Evolutionary conservation across 208 protist genomes (phyloP), one percentile per base, ranked within the genome.

Genomic region (Herpetomonas samuelpessoai): DNA sequence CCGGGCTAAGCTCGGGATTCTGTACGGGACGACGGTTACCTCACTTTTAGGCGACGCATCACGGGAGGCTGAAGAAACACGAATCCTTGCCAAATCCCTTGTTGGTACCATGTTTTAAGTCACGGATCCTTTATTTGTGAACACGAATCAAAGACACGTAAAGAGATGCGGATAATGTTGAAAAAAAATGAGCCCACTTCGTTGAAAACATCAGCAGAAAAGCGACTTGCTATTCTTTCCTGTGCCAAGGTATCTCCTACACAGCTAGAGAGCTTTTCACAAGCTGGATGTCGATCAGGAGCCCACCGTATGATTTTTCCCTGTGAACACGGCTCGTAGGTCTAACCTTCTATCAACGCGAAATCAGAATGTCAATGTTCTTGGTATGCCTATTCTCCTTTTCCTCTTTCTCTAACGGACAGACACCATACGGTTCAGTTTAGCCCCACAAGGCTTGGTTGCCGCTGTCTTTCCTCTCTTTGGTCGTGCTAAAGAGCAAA

Each of bases 21-120:
- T 83, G 0, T 90, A 88, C 59, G 71, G 62, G 10, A 25, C 79
- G n/a, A 60, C 57, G 18, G 79, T 82, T 27, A 71, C 86, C 4
- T 94, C 83, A 30, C 65, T 91, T 29, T 39, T 94, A 9, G 88
- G 88, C 21, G 88, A 94, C 53, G 35, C 56, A 10, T 86, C 72
- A n/a, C 26, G 18, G 0, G 53, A 82, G 19, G 62, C 50, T 21
- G 30, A 24, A 10, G 81, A 91, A 44, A 93, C 83, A 49, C 70
- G 63, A 22, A 28, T 24, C 3, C 64, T 93, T 38, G 63, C 66
- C 14, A 56, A 67, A 57, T 51, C 65, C 22, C 59, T 68, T 14
- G 64, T 73, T 9, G 46, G 50, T 21, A 62, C 35, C 0, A 25
- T 79, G 27, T 83, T 83, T 51, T 83, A 63, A 31, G 35, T 41